These are phyloP conservation scores for Termitomyces sp. DNA, from an alignment of 768 basidiomycete species.

Conservation along the genomic window DNA sequence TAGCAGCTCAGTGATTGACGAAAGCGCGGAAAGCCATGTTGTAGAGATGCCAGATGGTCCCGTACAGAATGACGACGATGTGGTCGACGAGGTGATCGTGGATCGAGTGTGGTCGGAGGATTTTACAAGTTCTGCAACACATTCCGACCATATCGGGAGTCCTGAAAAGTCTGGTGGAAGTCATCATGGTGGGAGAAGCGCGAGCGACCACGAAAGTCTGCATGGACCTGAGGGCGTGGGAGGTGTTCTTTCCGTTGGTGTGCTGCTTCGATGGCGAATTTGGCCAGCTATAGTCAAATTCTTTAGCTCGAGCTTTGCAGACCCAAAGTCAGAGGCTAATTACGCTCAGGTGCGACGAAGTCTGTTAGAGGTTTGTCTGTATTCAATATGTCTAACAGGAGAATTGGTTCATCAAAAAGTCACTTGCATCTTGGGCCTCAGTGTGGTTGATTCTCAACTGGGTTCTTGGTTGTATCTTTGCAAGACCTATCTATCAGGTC, in stretches of 20 bases:
- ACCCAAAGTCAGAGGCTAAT: constrained; percentile 45
- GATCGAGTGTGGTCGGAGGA: constrained; percentile 68
- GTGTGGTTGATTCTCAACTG: constrained; percentile 68
- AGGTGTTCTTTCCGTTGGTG: constrained; percentile 28
- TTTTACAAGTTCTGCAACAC: constrained; percentile 47
- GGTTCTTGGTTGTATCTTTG: constrained; percentile 55
- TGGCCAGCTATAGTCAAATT: constrained; percentile 55
- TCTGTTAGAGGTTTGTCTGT: not conserved
- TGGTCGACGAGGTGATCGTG: constrained; percentile 72
- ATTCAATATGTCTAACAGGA: constrained; percentile 39
- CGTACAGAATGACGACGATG: constrained; percentile 26
- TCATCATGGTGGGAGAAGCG: constrained; percentile 23
- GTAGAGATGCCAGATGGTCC: constrained; percentile 16
- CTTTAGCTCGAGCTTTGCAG: constrained; percentile 59
- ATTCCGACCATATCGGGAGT: constrained; percentile 46
- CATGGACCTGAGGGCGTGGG: constrained; percentile 31
- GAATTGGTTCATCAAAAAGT: constrained; percentile 70
- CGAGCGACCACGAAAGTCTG: constrained; percentile 32
- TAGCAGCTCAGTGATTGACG: constrained; percentile 47
- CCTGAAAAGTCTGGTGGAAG: constrained; percentile 50
- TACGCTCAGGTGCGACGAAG: constrained; percentile 33
- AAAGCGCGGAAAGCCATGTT: constrained; percentile 41
- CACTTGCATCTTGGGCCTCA: constrained; percentile 59
- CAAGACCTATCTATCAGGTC: constrained; percentile 33
- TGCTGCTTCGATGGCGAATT: constrained; percentile 51